Evolutionary conservation across 345 rosid genomes (phyloP).

Genomic region (Mercurialis annua): DNA sequence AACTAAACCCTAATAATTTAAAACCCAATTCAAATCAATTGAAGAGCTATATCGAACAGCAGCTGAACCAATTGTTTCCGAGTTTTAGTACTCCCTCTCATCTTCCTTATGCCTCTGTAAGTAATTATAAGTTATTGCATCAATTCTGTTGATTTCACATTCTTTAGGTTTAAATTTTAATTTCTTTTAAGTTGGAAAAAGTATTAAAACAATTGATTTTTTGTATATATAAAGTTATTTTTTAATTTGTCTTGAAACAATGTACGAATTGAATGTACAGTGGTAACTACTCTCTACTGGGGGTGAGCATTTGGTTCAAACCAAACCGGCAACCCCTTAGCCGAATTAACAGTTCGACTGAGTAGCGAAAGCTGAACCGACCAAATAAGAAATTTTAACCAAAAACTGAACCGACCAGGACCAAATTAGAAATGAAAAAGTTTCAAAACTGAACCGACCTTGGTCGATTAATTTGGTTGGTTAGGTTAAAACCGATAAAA

Average conservation of each 20-base stretch:
- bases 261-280: too few relatives aligned
- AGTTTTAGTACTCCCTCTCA: conserved; percentile 18
- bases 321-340: too few relatives aligned
- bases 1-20: conserved; percentile 10
- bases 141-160: not conserved
- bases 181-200: not conserved
- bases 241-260: not conserved
- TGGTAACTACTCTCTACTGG: too few relatives aligned
- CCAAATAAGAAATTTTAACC: too few relatives aligned
- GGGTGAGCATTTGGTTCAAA: too few relatives aligned
- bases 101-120: conserved; percentile 31
- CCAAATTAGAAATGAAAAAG: too few relatives aligned
- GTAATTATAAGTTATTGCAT: not conserved
- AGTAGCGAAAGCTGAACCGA: too few relatives aligned
- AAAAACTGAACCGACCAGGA: too few relatives aligned
- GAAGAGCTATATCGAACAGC: conserved; percentile 7
- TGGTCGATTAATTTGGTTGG: too few relatives aligned
- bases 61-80: conserved; percentile 16
- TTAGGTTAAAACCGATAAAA: too few relatives aligned
- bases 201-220: not conserved
- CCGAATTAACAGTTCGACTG: too few relatives aligned
- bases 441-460: too few relatives aligned
- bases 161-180: not conserved
- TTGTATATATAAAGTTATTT: not conserved
- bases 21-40: not conserved